A percentile compares a stretch with the other conserved stretches of the same genome.
Conservation (phyloP, 2,329 filamentous ascomycete species). For the Alternaria incomplexa region DNA sequence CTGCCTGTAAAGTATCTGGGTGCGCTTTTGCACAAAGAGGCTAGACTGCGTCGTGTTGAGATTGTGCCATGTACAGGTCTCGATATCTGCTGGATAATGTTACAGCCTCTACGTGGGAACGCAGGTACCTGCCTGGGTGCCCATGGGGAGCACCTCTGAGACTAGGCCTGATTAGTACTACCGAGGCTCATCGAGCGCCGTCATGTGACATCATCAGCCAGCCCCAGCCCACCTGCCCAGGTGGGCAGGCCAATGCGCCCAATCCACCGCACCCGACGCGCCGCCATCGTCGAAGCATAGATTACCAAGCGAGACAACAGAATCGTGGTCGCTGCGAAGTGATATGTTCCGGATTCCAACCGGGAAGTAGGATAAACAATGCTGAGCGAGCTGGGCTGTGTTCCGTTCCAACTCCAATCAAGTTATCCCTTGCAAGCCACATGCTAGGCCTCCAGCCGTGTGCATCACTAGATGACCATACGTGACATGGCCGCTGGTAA, state of each 20-base stretch:
- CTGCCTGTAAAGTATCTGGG: not conserved
- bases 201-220: not conserved
- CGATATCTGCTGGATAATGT: not conserved
- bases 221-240: too few species aligned
- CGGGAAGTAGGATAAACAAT: not conserved
- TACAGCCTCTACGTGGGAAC: not conserved
- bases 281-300: not conserved
- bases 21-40: not conserved
- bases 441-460: not conserved
- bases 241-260: not conserved
- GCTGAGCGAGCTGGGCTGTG: not conserved
- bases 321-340: not conserved
- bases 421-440: not conserved
- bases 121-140: too few species aligned
- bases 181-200: not conserved
- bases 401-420: conserved; percentile 8
- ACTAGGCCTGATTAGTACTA: not conserved
- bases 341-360: not conserved
- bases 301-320: not conserved
- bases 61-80: not conserved
- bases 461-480: not conserved
- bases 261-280: not conserved
- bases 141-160: not conserved
- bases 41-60: not conserved
- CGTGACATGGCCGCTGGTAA: not conserved